A percentile compares a stretch with the other conserved stretches of the same genome.
Conservation (phyloP, 805 yeast species). For the Wickerhamomyces mucosus region DNA sequence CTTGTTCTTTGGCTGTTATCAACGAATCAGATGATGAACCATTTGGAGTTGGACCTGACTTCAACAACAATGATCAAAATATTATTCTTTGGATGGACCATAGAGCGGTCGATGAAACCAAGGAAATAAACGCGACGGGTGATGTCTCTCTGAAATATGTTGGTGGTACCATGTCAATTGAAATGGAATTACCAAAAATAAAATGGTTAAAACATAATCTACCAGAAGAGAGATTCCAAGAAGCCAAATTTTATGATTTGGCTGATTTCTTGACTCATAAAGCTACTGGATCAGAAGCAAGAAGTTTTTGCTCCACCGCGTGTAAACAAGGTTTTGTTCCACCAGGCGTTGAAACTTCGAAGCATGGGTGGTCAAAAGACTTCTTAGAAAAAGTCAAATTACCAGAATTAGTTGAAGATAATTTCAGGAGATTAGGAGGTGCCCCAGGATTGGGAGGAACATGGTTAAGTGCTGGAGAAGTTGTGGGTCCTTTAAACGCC, state of each 20-base stretch:
- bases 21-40: conserved; percentile 58
- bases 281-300: conserved; percentile 80
- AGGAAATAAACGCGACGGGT: conserved; percentile 67
- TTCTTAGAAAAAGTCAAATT: conserved; percentile 63
- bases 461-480: conserved; percentile 82
- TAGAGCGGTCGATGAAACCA: conserved; percentile 77
- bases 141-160: conserved; percentile 82
- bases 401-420: conserved; percentile 66
- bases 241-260: conserved; percentile 80
- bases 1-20: conserved; percentile 86
- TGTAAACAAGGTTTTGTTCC: conserved; percentile 97
- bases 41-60: conserved; percentile 89
- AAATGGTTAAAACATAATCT: conserved; percentile 89
- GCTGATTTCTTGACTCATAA: conserved; percentile 87
- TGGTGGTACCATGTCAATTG: conserved; percentile 96
- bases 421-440: conserved; percentile 79
- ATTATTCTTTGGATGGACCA: conserved; percentile 98
- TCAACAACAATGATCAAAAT: conserved; percentile 61
- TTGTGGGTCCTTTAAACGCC: conserved; percentile 62
- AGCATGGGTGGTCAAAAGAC: conserved; percentile 83
- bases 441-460: conserved; percentile 61
- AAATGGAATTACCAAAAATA: conserved; percentile 96
- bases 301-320: conserved; percentile 84
- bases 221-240: conserved; percentile 47
- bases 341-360: conserved; percentile 78